These are phyloP conservation scores for Spiromastix sp. DNA, from an alignment of 2,329 filamentous ascomycete genomes.

Conservation along the genomic window DNA sequence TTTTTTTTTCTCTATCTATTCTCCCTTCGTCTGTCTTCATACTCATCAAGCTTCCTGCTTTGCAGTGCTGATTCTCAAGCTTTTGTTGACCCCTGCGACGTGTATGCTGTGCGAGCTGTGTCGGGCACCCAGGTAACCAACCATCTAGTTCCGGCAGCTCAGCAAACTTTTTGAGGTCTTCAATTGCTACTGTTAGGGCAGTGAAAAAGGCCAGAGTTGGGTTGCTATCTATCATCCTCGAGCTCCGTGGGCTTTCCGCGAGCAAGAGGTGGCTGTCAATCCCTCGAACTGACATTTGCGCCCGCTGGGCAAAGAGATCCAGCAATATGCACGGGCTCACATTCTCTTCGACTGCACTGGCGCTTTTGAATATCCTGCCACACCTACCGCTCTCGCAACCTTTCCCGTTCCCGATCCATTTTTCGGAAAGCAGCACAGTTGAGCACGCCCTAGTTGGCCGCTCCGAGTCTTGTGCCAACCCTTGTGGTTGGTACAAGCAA, in stretches of 20 bases:
- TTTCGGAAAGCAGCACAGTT: no score
- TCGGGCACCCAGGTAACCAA: no score
- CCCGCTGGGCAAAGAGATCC: no score
- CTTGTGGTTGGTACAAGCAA: conserved; percentile 43
- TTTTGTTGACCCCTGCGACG: not conserved
- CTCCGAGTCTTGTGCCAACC: conserved; percentile 35
- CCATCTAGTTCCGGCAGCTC: no score
- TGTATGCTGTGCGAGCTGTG: no score
- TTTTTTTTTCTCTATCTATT: conserved; percentile 6
- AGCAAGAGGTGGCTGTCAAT: no score
- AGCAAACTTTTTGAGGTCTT: no score
- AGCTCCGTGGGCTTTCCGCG: no score
- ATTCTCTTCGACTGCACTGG: conserved; percentile 1
- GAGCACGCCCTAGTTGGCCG: conserved; percentile 17
- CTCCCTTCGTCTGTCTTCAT: conserved; percentile 6
- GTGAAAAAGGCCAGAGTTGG: no score
- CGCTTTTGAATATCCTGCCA: conserved; percentile 17
- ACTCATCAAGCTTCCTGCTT: conserved; percentile 11
- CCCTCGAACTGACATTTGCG: no score
- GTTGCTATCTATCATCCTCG: no score
- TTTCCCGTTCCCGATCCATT: conserved; percentile 20
- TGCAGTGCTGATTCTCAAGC: conserved; percentile 1
- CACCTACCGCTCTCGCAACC: conserved; percentile 18
- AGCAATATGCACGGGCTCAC: conserved; percentile 2
- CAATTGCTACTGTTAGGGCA: no score